Base-by-base conservation (phyloP, 1,284 basidiomycete genomes). In the Rhodofomes roseus region DNA sequence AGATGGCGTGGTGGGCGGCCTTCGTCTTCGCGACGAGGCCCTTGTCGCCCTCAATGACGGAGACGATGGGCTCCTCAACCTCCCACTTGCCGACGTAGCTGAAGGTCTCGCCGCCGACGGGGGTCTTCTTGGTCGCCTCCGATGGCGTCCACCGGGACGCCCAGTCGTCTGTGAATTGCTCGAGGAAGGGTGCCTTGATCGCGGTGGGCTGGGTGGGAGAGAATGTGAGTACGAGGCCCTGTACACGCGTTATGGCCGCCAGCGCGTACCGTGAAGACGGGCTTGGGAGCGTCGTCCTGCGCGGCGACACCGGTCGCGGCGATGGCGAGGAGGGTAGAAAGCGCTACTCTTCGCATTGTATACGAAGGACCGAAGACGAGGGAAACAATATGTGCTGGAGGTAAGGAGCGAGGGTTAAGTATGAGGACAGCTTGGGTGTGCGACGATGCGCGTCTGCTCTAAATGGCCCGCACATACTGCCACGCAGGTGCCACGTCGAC, bases 11-110 rank as follows among this genome's bases (percentile, higher is more conserved):
- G 74, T 96, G 94, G 54, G 93, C 90, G 62, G 94, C 94, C 80
- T 93, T 93, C 76, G 84, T 87, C 83, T 95, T 96, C 39, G 94
- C 91, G 48, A 97, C 94, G 66, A 97, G 87, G 73, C 92, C 95
- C 72, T 86, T 86, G 78, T 95, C 93, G 66, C 92, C 93, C 56
- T 85, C 80, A 70, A 96, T 81, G 68, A 95, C 87, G 50, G 81
- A 77, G 46, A 80, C 71, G 56, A 83, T 76, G 56, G 96, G 88
- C 63, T 96, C 94, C 78, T 99, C 96, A 68, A 98, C 93, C 67
- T 88, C 83, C 97, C 97, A 99, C 74, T 96, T 87, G 72, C 97
- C 97, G 70, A 97, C 93, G 76, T 98, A 98, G 73, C 92, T 94
- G 81, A 95, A 97, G 48, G 88, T 95, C 79, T 96, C 95, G 67